Evolutionary conservation across 2,329 filamentous ascomycete species (phyloP), one percentile per base, ranked within the genome.

Genomic region (Aspergillus clavatus): DNA sequence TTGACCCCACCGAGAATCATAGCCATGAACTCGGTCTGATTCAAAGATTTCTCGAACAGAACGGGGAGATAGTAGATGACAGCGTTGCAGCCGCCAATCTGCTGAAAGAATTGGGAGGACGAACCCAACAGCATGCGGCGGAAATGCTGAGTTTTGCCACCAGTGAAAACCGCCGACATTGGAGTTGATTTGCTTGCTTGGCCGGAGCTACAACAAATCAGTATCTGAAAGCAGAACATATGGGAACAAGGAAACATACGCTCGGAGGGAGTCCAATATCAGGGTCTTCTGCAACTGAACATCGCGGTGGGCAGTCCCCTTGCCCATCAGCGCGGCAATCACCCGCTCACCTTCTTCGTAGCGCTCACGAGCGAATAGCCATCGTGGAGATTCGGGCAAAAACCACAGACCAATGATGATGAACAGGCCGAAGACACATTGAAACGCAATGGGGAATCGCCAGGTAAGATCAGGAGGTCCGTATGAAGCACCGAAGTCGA

Each of bases 261-360:
- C 78, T 33, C 75, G 72, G 50, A 86, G 81, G 1, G 78, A 82
- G 56, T 89, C 84, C n/a, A 81, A 67, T 12, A 86, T 82, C 1
- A 85, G 80, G 42, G 82, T 78, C 55, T 78, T 76, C 64, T 86
- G 79, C 7, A 75, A 58, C 37, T 75, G 71, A 2, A 81, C 82
- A 57, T 83, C 76, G 7, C 72, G 67, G 51, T 78, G 74, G 38
- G 81, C 73, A 4, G 77, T 50, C 38, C 77, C 55, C 18, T 62
- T 59, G 8, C 72, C 73, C 37, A 66, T 66, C 4, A 80, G 70
- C 4, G 74, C 75, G 10, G 76, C 73, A 26, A 79, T 71, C 11
- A 78, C 75, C n/a, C 69, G 67, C 31, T 71, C 68, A 38, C 67
- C 77, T 54, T 71, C 77, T 48, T 69, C 65, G 29, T 74, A 62